Evolutionary conservation across 352 stramenopile genomes (phyloP), one percentile per base, ranked within the genome.

Genomic region (Globisporangium recalcitrans): DNA sequence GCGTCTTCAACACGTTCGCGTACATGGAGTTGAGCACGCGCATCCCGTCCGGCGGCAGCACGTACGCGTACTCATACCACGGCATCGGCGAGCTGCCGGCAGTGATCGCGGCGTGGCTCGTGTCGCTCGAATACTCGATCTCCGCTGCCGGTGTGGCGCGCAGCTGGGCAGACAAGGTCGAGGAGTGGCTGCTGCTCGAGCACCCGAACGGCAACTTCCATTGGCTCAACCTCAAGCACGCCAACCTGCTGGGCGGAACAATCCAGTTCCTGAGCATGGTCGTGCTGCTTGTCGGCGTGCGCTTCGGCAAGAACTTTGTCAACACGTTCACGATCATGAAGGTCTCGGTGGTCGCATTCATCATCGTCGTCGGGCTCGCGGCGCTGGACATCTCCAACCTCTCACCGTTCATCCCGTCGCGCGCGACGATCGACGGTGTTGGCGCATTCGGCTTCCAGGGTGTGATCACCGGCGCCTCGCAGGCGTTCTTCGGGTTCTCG

Each of bases 21-120:
- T 97, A 94, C 65, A 92, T 93, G 57, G 90, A 97, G 66, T 66
- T 95, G 27, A 82, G 77, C 7, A 83, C 74, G 16, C 68, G 87
- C 14, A 82, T 98, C 38, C 88, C 90, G 26, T 93, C 80, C 19
- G 83, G 82, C 11, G 91, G 90, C 10, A 91, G 75, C 47, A 96
- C 85, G 16, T 98, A 98, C 70, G 81, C 86, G 3, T 98, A 97
- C 68, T 68, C 87, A 3, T 97, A 95, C 70, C 80, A 96, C 52
- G 77, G 82, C 4, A 80, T 98, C 47, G 91, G 91, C 29, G 93
- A 98, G 63, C 69, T 97, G 21, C 80, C 88, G 19, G 93, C 93
- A n/a, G 85, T 96, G 32, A 63, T 97, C 29, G 86, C 87, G 3
- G 89, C 75, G 7, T 88, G 80, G 60, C 65, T 88, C 10, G n/a